Conservation (phyloP, 345 rosid species). For the Turritis glabra region DNA sequence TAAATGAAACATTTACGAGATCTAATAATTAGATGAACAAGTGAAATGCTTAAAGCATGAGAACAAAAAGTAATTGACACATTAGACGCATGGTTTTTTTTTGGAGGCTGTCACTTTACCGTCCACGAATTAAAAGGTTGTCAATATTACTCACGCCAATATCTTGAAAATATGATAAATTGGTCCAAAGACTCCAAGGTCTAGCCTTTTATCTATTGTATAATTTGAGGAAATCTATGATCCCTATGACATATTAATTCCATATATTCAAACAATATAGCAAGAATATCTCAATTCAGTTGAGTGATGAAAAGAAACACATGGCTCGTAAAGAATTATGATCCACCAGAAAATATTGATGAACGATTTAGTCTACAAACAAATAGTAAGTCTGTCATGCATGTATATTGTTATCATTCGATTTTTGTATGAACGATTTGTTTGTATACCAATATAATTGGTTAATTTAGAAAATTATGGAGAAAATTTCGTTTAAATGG, state of each 20-base stretch:
- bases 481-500: slow-evolving; percentile 22
- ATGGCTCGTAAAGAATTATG: not conserved
- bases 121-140: slow-evolving; percentile 39
- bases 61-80: slow-evolving; percentile 26
- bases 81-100: slow-evolving; percentile 34
- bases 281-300: not conserved
- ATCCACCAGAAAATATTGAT: not conserved
- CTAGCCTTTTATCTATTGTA: slow-evolving; percentile 1
- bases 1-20: not conserved
- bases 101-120: slow-evolving; percentile 39
- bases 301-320: not conserved
- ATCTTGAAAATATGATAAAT: slow-evolving; percentile 20
- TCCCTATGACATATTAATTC: slow-evolving; percentile 3
- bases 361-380: not conserved
- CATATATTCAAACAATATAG: not conserved
- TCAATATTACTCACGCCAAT: slow-evolving; percentile 25
- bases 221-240: not conserved
- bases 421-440: not conserved
- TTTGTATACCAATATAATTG: not conserved
- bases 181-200: slow-evolving; percentile 20
- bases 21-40: not conserved
- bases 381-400: not conserved
- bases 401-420: not conserved
- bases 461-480: not conserved
- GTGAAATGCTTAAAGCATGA: slow-evolving; percentile 21